phyloP scores from a whole-genome alignment of 2,329 filamentous ascomycete species.

The Aureobasidium sp. region DNA sequence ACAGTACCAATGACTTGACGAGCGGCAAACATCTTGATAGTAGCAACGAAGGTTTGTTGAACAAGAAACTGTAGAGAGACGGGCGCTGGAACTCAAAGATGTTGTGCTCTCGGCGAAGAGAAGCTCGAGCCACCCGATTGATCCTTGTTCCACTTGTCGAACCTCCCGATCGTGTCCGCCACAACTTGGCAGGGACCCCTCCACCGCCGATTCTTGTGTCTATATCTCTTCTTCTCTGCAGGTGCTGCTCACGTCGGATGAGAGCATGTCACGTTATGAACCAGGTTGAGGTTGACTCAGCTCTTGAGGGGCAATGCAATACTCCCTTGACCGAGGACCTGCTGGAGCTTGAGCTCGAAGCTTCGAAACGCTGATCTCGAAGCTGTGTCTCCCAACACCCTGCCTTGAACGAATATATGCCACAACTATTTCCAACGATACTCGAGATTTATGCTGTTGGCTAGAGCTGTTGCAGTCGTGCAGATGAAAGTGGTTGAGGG shows the following conservation, averaged over 20 bases:
- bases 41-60: conserved; percentile 2
- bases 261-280: neutral
- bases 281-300: neutral
- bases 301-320: neutral
- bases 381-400: neutral
- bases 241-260: neutral
- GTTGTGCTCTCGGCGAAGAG: neutral
- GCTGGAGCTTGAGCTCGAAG: neutral
- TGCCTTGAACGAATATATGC: no score
- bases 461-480: no score
- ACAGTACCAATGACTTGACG: conserved; percentile 40
- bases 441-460: neutral
- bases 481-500: no score
- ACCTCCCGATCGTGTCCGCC: neutral
- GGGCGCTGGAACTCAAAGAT: conserved; percentile 6
- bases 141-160: neutral
- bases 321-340: no score
- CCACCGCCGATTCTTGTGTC: neutral
- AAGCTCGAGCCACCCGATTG: neutral
- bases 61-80: neutral
- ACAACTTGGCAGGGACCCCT: neutral
- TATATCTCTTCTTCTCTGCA: neutral
- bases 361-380: neutral
- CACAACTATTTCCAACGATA: no score
- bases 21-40: conserved; percentile 62